Evolutionary conservation across 108 stramenopile genomes (phyloP).

Genomic region (Skeletonema grethae): DNA sequence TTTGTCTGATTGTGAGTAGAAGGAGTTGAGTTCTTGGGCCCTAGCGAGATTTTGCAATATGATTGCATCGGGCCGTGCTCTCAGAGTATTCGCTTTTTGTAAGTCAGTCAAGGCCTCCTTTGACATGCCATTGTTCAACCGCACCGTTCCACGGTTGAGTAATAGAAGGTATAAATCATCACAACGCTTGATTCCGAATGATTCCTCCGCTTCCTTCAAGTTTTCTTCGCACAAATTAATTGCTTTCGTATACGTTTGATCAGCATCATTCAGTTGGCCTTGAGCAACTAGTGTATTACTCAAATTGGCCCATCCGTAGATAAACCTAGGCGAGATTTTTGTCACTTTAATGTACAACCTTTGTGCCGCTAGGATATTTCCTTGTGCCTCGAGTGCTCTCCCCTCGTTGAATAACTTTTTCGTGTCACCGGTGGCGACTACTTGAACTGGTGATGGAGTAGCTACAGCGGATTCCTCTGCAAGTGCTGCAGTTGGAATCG

Average conservation of each 20-base stretch:
- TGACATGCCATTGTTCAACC: slow-evolving; percentile 68
- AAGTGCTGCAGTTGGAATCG: neutral
- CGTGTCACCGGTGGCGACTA: slow-evolving; percentile 34
- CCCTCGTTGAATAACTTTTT: slow-evolving; percentile 76
- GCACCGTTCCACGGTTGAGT: slow-evolving; percentile 75
- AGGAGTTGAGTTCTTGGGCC: slow-evolving; percentile 78
- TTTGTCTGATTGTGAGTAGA: slow-evolving; percentile 58
- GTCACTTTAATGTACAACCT: slow-evolving; percentile 77
- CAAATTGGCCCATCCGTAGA: slow-evolving; percentile 83
- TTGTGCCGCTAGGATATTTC: slow-evolving; percentile 79
- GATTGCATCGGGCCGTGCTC: slow-evolving; percentile 75
- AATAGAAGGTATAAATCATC: slow-evolving; percentile 76
- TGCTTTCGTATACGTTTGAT: slow-evolving; percentile 67
- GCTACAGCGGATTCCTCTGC: slow-evolving; percentile 8
- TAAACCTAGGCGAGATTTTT: slow-evolving; percentile 72
- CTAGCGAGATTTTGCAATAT: slow-evolving; percentile 80
- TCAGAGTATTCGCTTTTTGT: slow-evolving; percentile 50
- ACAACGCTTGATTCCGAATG: slow-evolving; percentile 67
- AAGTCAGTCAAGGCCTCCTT: slow-evolving; percentile 75
- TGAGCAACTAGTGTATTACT: slow-evolving; percentile 81
- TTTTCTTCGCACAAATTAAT: slow-evolving; percentile 70
- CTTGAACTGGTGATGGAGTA: slow-evolving; percentile 13
- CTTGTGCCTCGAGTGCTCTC: slow-evolving; percentile 74
- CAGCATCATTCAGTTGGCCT: slow-evolving; percentile 61
- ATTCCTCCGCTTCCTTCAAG: slow-evolving; percentile 40